These are phyloP conservation scores for Microcyclosporella mali DNA, from an alignment of 2,329 filamentous ascomycete species.

Conservation along the genomic window DNA sequence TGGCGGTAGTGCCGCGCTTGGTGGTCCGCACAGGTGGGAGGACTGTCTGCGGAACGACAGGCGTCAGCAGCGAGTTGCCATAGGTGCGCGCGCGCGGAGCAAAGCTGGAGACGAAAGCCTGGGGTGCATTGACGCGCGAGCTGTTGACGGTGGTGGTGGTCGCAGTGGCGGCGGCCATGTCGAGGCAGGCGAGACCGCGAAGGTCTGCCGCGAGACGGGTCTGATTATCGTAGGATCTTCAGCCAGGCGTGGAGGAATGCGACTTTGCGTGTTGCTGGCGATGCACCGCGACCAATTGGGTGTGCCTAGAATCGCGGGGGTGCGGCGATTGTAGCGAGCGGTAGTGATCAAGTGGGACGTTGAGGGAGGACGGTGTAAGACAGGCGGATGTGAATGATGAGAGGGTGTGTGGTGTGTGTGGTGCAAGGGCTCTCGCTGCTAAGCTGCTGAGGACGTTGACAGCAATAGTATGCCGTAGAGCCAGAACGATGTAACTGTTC, in stretches of 20 bases:
- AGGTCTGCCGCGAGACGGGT: constrained; percentile 6
- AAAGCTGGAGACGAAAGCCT: constrained; percentile 87
- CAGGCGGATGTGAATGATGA: too few species aligned
- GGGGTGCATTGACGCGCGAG: constrained; percentile 53
- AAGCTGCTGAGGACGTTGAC: too few species aligned
- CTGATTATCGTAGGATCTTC: background rate
- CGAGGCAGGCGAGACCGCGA: constrained; percentile 8
- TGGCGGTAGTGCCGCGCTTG: constrained; percentile 90
- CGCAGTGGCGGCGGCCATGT: constrained; percentile 8
- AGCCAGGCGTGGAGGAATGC: too few species aligned
- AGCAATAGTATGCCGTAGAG: too few species aligned
- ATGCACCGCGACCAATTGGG: constrained; percentile 1
- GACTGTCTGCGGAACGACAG: constrained; percentile 66
- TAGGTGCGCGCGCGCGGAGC: constrained; percentile 84
- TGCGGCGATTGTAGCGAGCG: constrained; percentile 3
- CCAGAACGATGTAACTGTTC: too few species aligned
- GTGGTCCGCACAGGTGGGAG: constrained; percentile 73
- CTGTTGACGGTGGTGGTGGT: constrained; percentile 21
- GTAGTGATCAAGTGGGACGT: too few species aligned
- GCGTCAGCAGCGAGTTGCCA: constrained; percentile 84
- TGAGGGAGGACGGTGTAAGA: background rate
- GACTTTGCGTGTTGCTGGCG: background rate
- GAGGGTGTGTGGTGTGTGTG: background rate
- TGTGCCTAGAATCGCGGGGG: constrained; percentile 21
- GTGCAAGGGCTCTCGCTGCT: constrained; percentile 4